These are phyloP conservation scores for Myxozyma lipomycoides DNA, from an alignment of 805 yeast genomes.

Conservation along the genomic window DNA sequence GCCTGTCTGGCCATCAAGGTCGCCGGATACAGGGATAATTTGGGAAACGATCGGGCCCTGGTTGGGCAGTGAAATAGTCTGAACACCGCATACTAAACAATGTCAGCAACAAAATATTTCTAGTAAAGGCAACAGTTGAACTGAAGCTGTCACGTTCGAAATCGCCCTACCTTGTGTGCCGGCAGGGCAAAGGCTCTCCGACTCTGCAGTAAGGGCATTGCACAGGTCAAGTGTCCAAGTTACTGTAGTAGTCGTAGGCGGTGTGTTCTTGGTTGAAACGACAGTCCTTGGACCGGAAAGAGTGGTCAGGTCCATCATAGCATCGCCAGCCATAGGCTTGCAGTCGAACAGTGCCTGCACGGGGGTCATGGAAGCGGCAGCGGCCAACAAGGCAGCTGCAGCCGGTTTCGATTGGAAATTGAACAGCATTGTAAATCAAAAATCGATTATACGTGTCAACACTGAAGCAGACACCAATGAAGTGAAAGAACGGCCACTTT, in stretches of 20 bases:
- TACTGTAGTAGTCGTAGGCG: slow-evolving; percentile 65
- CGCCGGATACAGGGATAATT: slow-evolving; percentile 49
- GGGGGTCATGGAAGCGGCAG: slow-evolving; percentile 8
- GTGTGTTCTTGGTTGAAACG: slow-evolving; percentile 53
- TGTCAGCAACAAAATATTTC: background rate
- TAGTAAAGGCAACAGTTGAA: background rate
- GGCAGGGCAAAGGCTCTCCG: slow-evolving; percentile 49
- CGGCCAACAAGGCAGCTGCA: slow-evolving; percentile 3
- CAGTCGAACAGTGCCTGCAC: slow-evolving; percentile 33
- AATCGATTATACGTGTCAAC: background rate
- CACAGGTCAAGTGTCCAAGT: slow-evolving; percentile 75
- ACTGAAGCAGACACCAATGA: background rate
- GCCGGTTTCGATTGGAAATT: slow-evolving; percentile 1
- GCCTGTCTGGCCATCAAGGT: slow-evolving; percentile 30
- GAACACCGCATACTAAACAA: slow-evolving; percentile 61
- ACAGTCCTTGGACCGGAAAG: slow-evolving; percentile 50
- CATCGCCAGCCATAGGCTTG: slow-evolving; percentile 29
- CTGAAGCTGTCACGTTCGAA: background rate
- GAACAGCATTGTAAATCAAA: background rate
- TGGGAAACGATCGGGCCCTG: slow-evolving; percentile 49
- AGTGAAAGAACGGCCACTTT: background rate
- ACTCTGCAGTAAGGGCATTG: slow-evolving; percentile 41
- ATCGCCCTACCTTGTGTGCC: slow-evolving; percentile 50
- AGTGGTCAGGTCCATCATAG: slow-evolving; percentile 41
- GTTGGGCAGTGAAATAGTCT: slow-evolving; percentile 51